phyloP scores from a whole-genome alignment of 768 basidiomycete species.

The Suillus brevipes region DNA sequence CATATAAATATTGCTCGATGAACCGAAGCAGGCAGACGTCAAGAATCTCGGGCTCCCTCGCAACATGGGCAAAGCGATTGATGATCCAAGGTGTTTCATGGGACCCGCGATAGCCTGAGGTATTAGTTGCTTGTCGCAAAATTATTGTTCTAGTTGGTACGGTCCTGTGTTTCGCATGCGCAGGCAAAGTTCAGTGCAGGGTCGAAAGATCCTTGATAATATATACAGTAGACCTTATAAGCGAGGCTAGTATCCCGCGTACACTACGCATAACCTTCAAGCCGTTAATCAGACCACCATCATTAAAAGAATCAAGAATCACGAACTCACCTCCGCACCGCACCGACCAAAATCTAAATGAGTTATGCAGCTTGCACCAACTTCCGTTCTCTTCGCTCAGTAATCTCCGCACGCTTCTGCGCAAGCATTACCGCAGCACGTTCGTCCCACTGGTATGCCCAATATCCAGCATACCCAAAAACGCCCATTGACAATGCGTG shows the following conservation, averaged over 20 bases:
- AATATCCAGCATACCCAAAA: constrained; percentile 77
- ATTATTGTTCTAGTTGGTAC: constrained; percentile 48
- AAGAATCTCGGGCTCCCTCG: constrained; percentile 92
- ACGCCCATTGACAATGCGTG: constrained; percentile 67
- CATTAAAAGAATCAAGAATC: background rate
- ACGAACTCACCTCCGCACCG: constrained; percentile 20
- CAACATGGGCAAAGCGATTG: constrained; percentile 98
- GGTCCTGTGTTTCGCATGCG: no score
- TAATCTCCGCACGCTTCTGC: constrained; percentile 61
- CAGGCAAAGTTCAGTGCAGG: background rate
- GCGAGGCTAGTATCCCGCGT: background rate
- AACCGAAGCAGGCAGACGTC: constrained; percentile 95
- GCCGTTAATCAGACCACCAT: background rate
- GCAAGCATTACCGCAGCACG: constrained; percentile 61
- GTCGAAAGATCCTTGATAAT: background rate
- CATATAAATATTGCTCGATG: constrained; percentile 96
- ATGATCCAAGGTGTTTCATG: constrained; percentile 99
- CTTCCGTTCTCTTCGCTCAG: constrained; percentile 46
- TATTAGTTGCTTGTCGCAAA: constrained; percentile 62
- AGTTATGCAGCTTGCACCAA: constrained; percentile 32
- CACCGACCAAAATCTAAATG: constrained; percentile 10
- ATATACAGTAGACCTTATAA: background rate
- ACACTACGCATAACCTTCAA: background rate
- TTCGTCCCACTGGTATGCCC: constrained; percentile 66
- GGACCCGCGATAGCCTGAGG: constrained; percentile 92